phyloP scores from a whole-genome alignment of 73 alveolate species.

The Stentor coeruleus region DNA sequence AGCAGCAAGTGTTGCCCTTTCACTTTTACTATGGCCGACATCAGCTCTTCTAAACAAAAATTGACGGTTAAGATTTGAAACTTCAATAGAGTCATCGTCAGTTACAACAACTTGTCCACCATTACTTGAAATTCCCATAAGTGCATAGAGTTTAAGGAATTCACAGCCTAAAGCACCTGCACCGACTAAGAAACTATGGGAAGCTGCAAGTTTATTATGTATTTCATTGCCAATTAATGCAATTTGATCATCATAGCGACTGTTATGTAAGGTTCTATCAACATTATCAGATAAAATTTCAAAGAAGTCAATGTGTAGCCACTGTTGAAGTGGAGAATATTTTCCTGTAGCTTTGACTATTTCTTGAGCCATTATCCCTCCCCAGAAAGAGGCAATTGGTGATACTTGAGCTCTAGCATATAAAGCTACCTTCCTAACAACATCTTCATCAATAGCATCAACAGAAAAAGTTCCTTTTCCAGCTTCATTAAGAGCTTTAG shows the following conservation, averaged over 20 bases:
- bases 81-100: conserved; percentile 98
- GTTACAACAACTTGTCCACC: conserved; percentile 88
- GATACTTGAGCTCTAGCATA: conserved; percentile 81
- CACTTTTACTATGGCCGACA: conserved; percentile 90
- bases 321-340: conserved; percentile 95
- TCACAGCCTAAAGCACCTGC: conserved; percentile 99
- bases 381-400: conserved; percentile 98
- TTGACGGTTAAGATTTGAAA: conserved; percentile 88
- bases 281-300: conserved; percentile 33
- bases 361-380: conserved; percentile 98
- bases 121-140: conserved; percentile 92
- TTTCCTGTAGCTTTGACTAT: conserved; percentile 98
- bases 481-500: conserved; percentile 54
- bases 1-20: conserved; percentile 81
- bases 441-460: conserved; percentile 69
- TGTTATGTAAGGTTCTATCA: not conserved
- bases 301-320: conserved; percentile 87
- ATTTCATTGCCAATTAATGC: conserved; percentile 90
- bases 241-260: conserved; percentile 69
- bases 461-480: conserved; percentile 39
- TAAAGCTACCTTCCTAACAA: conserved; percentile 69
- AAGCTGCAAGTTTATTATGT: conserved; percentile 39
- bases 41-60: conserved; percentile 86
- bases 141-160: conserved; percentile 85
- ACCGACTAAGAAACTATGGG: conserved; percentile 42